Conservation (phyloP, 306 rosid genomes). For the Medicago ruthenica region DNA sequence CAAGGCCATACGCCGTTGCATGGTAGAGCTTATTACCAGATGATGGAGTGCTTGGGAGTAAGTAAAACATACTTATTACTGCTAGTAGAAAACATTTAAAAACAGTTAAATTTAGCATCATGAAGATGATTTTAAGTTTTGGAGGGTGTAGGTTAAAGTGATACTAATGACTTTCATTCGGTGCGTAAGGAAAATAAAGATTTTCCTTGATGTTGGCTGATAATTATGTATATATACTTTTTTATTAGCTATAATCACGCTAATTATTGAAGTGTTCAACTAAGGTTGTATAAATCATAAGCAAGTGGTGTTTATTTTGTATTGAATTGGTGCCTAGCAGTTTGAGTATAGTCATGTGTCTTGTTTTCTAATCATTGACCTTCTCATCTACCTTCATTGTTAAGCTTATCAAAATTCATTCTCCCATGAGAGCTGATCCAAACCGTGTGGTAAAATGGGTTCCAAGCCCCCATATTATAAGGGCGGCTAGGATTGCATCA, state of each 20-base stretch:
- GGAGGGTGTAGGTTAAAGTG: conserved; percentile 7
- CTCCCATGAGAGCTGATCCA: conserved; percentile 95
- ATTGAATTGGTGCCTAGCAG: conserved; percentile 27
- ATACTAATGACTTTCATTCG: conserved; percentile 26
- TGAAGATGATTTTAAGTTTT: conserved; percentile 14
- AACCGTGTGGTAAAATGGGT: conserved; percentile 82
- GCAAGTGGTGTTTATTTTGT: conserved; percentile 10
- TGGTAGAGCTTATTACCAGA: conserved; percentile 95
- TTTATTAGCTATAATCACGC: background rate
- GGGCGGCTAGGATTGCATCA: conserved; percentile 81
- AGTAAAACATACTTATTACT: conserved; percentile 47
- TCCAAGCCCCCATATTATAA: conserved; percentile 63
- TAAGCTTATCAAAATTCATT: conserved; percentile 93
- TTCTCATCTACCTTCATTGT: conserved; percentile 41
- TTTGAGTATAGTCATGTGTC: background rate
- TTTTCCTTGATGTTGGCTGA: conserved; percentile 19
- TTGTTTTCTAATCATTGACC: conserved; percentile 25
- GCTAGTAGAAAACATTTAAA: conserved; percentile 14
- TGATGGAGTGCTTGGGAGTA: conserved; percentile 99
- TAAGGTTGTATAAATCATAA: background rate
- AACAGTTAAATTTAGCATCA: conserved; percentile 21
- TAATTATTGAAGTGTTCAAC: conserved; percentile 21
- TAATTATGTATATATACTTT: background rate
- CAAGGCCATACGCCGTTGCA: conserved; percentile 97
- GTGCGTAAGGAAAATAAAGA: background rate